phyloP scores from a whole-genome alignment of 805 yeast genomes.

The Starmerella floricola region DNA sequence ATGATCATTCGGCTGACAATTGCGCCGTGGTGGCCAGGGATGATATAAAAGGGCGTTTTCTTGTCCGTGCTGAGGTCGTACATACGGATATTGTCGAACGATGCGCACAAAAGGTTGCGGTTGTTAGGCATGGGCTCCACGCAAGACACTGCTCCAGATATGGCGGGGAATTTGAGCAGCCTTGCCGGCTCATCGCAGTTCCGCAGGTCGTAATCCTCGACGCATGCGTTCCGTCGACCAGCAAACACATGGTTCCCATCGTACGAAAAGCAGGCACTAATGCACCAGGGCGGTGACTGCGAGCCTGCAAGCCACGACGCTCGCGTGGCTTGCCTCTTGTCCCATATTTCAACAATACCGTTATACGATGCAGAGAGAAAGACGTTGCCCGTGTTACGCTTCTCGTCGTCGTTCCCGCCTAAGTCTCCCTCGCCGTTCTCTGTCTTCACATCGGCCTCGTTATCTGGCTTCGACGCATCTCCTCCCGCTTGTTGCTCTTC shows the following conservation, averaged over 20 bases:
- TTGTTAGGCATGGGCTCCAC: constrained; percentile 71
- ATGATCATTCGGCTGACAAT: constrained; percentile 61
- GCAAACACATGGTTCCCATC: constrained; percentile 69
- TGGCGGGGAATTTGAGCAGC: constrained; percentile 61
- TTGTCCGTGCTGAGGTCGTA: constrained; percentile 49
- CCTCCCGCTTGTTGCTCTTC: constrained; percentile 25
- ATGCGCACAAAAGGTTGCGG: constrained; percentile 72
- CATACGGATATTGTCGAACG: constrained; percentile 76
- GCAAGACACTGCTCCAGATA: constrained; percentile 82
- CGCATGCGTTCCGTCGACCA: constrained; percentile 81
- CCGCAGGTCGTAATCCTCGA: constrained; percentile 42
- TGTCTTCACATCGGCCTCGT: constrained; percentile 12
- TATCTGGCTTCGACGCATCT: constrained; percentile 9
- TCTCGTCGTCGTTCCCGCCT: constrained; percentile 25
- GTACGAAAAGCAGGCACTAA: constrained; percentile 69
- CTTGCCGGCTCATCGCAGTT: constrained; percentile 39
- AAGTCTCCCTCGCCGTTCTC: constrained; percentile 24
- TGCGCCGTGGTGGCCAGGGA: constrained; percentile 97
- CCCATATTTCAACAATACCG: constrained; percentile 78
- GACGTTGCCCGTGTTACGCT: constrained; percentile 26
- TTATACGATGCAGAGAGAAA: constrained; percentile 74
- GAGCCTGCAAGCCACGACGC: constrained; percentile 43
- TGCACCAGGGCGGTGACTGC: constrained; percentile 87
- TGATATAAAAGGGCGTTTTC: constrained; percentile 63
- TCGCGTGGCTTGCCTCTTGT: constrained; percentile 41